phyloP scores from a whole-genome alignment of 2,329 filamentous ascomycete genomes.

The Dichotomopilus funicola region DNA sequence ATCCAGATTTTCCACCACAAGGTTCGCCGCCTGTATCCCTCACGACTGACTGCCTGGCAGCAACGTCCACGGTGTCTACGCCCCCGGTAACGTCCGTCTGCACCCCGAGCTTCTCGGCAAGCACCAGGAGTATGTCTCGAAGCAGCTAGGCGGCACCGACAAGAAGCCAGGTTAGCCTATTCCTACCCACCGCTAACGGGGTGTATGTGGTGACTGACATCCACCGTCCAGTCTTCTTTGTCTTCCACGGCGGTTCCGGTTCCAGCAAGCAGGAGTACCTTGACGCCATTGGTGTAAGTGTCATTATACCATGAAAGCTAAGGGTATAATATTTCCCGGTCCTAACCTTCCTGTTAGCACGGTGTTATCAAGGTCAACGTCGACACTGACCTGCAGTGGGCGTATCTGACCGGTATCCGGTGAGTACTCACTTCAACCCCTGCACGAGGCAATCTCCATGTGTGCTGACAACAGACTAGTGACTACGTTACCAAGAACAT shows the following conservation, averaged over 20 bases:
- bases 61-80: constrained; percentile 99
- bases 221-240: constrained; percentile 66
- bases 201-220: not conserved
- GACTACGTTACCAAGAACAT: constrained; percentile 94
- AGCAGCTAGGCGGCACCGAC: constrained; percentile 63
- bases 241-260: constrained; percentile 98
- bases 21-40: not conserved
- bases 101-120: constrained; percentile 93
- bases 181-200: no score
- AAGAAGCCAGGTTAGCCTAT: constrained; percentile 62
- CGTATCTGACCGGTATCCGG: constrained; percentile 85
- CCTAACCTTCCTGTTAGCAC: constrained; percentile 3
- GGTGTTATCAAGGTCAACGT: constrained; percentile 99
- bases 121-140: constrained; percentile 88
- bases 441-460: not conserved
- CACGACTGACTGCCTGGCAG: constrained; percentile 30
- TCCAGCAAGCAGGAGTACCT: constrained; percentile 85
- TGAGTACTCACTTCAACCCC: not conserved
- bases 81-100: constrained; percentile 87
- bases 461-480: constrained; percentile 10
- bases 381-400: constrained; percentile 95
- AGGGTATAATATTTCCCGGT: no score
- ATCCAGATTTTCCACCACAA: not conserved
- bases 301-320: not conserved
- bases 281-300: constrained; percentile 58